phyloP scores from a whole-genome alignment of 2,329 filamentous ascomycete species.

The Hypoxylon sp. region DNA sequence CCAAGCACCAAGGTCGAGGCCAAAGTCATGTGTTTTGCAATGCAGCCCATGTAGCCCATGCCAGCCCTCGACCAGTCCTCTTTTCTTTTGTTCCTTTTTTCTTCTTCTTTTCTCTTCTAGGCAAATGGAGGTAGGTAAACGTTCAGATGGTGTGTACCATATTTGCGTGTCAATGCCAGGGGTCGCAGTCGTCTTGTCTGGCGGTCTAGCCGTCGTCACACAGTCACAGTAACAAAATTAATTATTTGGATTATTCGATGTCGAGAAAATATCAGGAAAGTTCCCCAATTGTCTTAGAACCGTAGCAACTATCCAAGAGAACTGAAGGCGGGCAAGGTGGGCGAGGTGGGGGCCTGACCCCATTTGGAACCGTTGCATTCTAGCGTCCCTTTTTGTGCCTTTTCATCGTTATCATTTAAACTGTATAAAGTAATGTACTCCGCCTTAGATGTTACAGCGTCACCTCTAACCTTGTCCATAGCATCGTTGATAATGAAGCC shows the following conservation, averaged over 20 bases:
- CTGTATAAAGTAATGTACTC: slow-evolving; percentile 33
- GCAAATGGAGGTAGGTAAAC: slow-evolving; percentile 21
- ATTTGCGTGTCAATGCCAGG: slow-evolving; percentile 28
- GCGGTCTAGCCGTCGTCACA: slow-evolving; percentile 35
- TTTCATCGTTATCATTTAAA: slow-evolving; percentile 39
- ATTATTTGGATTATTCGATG: slow-evolving; percentile 5
- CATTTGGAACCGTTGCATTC: slow-evolving; percentile 24
- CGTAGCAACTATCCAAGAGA: neutral
- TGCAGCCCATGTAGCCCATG: neutral
- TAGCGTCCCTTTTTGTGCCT: slow-evolving; percentile 28
- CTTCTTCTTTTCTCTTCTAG: slow-evolving; percentile 8
- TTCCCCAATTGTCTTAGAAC: slow-evolving; percentile 11
- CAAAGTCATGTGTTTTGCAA: slow-evolving; percentile 17
- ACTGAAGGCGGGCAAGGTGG: slow-evolving; percentile 1
- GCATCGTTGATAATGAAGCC: slow-evolving; percentile 22
- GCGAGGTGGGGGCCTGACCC: slow-evolving; percentile 20
- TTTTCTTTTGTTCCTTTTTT: slow-evolving; percentile 23
- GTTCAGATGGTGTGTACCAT: slow-evolving; percentile 35
- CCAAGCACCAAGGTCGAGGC: neutral
- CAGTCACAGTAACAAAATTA: slow-evolving; percentile 19
- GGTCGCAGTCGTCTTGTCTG: slow-evolving; percentile 19
- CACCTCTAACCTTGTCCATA: slow-evolving; percentile 39
- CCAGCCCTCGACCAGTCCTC: slow-evolving; percentile 3
- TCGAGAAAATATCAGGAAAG: neutral
- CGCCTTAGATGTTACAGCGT: slow-evolving; percentile 27